Evolutionary conservation across 2,329 filamentous ascomycete species (phyloP).

Genomic region (Cryphonectria japonica): DNA sequence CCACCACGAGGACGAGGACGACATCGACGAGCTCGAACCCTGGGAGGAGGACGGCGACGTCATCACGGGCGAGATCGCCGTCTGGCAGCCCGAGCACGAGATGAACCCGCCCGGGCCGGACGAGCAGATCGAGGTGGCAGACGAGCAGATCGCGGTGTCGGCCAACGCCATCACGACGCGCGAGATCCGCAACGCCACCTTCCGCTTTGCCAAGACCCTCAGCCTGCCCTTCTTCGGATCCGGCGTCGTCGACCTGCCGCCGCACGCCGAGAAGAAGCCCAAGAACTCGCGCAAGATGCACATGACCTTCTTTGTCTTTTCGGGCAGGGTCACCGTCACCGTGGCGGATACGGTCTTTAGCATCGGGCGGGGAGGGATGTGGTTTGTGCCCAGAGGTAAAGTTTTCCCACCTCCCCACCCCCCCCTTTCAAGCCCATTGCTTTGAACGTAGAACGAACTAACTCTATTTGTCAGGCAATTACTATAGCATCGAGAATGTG

Average conservation of each 20-base stretch:
- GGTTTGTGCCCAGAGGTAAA: constrained; percentile 89
- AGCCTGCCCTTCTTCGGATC: constrained; percentile 85
- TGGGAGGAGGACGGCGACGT: constrained; percentile 73
- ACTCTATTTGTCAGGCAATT: constrained; percentile 68
- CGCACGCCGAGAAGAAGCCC: constrained; percentile 78
- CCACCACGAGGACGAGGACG: constrained; percentile 55
- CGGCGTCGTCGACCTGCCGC: constrained; percentile 86
- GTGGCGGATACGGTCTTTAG: constrained; percentile 77
- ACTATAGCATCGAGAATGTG: constrained; percentile 88
- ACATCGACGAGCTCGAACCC: constrained; percentile 62
- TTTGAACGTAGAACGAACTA: neutral
- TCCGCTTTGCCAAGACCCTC: constrained; percentile 88
- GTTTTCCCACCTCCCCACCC: too few species aligned
- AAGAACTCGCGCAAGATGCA: constrained; percentile 97
- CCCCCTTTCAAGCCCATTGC: too few species aligned
- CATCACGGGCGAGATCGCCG: constrained; percentile 65
- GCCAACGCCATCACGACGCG: constrained; percentile 59
- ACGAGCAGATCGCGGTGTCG: constrained; percentile 61
- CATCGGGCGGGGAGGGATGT: constrained; percentile 85
- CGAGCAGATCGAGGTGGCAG: constrained; percentile 57
- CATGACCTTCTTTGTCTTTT: constrained; percentile 91
- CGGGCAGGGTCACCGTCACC: constrained; percentile 79
- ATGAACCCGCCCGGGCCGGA: constrained; percentile 56
- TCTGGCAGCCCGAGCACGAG: constrained; percentile 65
- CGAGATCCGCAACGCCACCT: constrained; percentile 68